These are phyloP conservation scores for Alternaria sp. DNA, from an alignment of 2,329 filamentous ascomycete genomes.

Conservation along the genomic window DNA sequence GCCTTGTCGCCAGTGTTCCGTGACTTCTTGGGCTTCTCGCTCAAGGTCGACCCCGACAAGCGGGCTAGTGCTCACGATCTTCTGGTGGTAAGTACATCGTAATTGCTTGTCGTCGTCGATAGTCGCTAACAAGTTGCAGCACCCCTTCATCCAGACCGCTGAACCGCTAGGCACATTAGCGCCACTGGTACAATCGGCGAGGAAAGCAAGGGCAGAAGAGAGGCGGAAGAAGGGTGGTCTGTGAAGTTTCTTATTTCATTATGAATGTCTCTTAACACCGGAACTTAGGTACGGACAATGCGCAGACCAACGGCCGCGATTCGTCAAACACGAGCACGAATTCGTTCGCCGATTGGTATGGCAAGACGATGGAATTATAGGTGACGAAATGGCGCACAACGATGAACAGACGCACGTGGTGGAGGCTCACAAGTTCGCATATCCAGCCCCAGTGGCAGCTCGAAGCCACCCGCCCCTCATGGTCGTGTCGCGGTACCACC, in stretches of 20 bases:
- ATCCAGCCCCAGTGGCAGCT: constrained; percentile 2
- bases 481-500: constrained; percentile 7
- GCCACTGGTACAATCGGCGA: constrained; percentile 83
- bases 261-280: constrained; percentile 35
- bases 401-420: not conserved
- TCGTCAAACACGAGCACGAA: constrained; percentile 23
- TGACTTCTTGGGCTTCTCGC: constrained; percentile 89
- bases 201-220: constrained; percentile 84
- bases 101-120: not conserved
- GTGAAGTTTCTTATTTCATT: constrained; percentile 34
- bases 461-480: not conserved
- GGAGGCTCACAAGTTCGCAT: not conserved
- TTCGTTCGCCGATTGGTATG: constrained; percentile 41
- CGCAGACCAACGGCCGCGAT: constrained; percentile 25
- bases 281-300: constrained; percentile 29
- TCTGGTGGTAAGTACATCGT: constrained; percentile 72
- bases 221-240: constrained; percentile 56
- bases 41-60: constrained; percentile 98
- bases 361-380: constrained; percentile 22
- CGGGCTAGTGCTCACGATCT: constrained; percentile 93
- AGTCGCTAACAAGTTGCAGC: constrained; percentile 34
- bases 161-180: constrained; percentile 71
- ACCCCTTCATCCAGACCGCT: constrained; percentile 59
- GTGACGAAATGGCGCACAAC: constrained; percentile 2
- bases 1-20: constrained; percentile 80